Evolutionary conservation across 257 asterid genomes (phyloP).

Genomic region (Cordia subcordata): DNA sequence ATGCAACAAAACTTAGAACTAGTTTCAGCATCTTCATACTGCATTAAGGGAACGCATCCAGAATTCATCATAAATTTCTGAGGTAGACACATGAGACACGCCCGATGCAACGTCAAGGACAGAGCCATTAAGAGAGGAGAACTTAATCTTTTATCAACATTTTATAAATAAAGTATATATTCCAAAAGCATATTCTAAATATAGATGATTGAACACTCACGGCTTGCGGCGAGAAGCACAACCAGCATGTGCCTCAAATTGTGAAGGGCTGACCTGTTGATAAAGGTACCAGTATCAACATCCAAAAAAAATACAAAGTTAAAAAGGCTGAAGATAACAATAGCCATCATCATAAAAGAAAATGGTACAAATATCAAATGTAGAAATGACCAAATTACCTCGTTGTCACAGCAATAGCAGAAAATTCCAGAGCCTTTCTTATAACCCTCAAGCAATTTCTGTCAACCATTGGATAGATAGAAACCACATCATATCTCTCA

Average conservation of each 20-base stretch:
- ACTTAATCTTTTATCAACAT: too few species aligned
- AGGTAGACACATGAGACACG: too few species aligned
- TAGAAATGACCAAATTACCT: constrained; percentile 36
- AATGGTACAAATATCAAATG: not conserved
- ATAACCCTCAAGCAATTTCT: constrained; percentile 57
- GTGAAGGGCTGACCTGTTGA: constrained; percentile 85
- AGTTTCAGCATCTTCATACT: too few species aligned
- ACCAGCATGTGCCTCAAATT: constrained; percentile 96
- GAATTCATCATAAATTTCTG: too few species aligned
- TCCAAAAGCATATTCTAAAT: too few species aligned
- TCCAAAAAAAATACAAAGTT: not conserved
- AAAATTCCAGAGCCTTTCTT: constrained; percentile 63
- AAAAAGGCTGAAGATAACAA: not conserved
- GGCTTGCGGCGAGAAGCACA: constrained; percentile 85
- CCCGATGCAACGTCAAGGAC: too few species aligned
- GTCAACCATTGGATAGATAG: constrained; percentile 31
- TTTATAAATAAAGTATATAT: too few species aligned
- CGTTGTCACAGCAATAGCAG: constrained; percentile 57
- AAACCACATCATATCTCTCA: constrained; percentile 7
- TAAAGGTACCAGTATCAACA: constrained; percentile 21
- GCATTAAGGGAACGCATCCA: too few species aligned
- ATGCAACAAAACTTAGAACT: too few species aligned
- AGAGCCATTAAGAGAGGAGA: too few species aligned
- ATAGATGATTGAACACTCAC: constrained; percentile 39
- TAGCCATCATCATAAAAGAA: not conserved